Conservation (phyloP, 176 grass and related monocot species). For the Lolium perenne region DNA sequence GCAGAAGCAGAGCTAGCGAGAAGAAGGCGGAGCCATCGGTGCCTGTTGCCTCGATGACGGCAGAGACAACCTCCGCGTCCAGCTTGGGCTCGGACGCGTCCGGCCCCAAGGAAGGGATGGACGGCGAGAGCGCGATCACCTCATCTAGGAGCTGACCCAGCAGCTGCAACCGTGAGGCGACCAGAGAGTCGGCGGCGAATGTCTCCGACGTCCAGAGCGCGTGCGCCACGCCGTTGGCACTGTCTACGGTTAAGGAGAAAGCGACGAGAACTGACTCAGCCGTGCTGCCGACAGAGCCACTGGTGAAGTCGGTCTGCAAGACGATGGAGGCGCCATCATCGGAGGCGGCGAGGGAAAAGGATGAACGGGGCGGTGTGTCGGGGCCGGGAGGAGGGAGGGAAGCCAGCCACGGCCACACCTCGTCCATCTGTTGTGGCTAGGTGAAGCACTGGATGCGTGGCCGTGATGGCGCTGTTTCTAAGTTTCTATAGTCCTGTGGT, state of each 20-base stretch:
- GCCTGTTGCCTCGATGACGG: not conserved
- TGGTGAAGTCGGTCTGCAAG: conserved; percentile 44
- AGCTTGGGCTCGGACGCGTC: conserved; percentile 23
- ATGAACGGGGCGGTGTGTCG: conserved; percentile 29
- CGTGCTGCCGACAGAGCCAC: not conserved
- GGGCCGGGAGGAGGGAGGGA: conserved; percentile 21
- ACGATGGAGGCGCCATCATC: conserved; percentile 58
- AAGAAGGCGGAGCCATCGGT: conserved; percentile 57
- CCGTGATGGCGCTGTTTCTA: conserved; percentile 12
- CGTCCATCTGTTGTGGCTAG: conserved; percentile 56
- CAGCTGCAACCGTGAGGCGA: conserved; percentile 37
- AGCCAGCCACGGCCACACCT: conserved; percentile 74
- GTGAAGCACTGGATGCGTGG: conserved; percentile 4
- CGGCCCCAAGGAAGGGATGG: conserved; percentile 29
- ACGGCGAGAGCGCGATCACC: conserved; percentile 55
- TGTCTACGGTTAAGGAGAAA: conserved; percentile 60
- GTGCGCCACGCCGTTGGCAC: conserved; percentile 30
- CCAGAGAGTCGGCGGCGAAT: conserved; percentile 28
- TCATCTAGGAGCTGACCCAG: conserved; percentile 74
- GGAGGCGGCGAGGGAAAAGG: conserved; percentile 44
- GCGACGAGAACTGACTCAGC: conserved; percentile 13
- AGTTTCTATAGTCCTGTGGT: not conserved
- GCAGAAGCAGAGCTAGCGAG: conserved; percentile 67
- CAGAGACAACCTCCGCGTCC: conserved; percentile 39
- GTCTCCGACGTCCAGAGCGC: conserved; percentile 64